phyloP scores from a whole-genome alignment of 495 filamentous ascomycete species.

The Aspergillus biplanus region DNA sequence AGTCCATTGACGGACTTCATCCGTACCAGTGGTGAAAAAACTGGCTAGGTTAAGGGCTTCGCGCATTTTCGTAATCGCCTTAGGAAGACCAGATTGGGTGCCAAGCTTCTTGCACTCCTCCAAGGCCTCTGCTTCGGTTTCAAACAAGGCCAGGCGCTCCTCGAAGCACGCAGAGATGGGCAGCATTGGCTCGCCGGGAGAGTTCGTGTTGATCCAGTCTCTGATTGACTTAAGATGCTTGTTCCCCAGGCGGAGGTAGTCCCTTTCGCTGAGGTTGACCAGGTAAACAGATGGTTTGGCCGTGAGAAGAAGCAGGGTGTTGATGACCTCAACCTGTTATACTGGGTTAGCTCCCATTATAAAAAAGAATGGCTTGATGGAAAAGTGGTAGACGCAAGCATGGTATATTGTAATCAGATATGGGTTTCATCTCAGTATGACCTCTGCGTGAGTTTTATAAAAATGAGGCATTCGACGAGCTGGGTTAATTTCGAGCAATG shows the following conservation, averaged over 20 bases:
- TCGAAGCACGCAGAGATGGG: slow-evolving; percentile 92
- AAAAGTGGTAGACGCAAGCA: slow-evolving; percentile 10
- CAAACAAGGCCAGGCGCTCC: slow-evolving; percentile 82
- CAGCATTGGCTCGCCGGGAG: slow-evolving; percentile 83
- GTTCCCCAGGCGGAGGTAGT: slow-evolving; percentile 99
- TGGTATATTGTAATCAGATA: slow-evolving; percentile 51
- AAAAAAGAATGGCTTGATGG: slow-evolving; percentile 3
- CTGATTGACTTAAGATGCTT: slow-evolving; percentile 86
- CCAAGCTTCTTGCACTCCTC: slow-evolving; percentile 89
- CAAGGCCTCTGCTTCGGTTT: slow-evolving; percentile 72
- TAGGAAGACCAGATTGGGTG: slow-evolving; percentile 87
- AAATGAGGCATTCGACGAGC: slow-evolving; percentile 90
- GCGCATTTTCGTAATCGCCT: slow-evolving; percentile 94
- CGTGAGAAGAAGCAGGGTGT: slow-evolving; percentile 90
- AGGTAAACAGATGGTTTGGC: slow-evolving; percentile 98
- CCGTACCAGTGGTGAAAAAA: slow-evolving; percentile 97
- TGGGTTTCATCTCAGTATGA: slow-evolving; percentile 79
- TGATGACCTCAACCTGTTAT: slow-evolving; percentile 90
- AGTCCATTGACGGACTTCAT: slow-evolving; percentile 99
- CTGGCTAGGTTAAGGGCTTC: slow-evolving; percentile 83
- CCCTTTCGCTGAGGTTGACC: slow-evolving; percentile 94
- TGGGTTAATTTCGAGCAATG: slow-evolving; percentile 93
- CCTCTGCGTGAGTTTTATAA: slow-evolving; percentile 64
- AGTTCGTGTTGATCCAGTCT: slow-evolving; percentile 91
- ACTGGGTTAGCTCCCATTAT: slow-evolving; percentile 12